Conservation (phyloP, 2,329 filamentous ascomycete species). For the Monosporascus sp. region DNA sequence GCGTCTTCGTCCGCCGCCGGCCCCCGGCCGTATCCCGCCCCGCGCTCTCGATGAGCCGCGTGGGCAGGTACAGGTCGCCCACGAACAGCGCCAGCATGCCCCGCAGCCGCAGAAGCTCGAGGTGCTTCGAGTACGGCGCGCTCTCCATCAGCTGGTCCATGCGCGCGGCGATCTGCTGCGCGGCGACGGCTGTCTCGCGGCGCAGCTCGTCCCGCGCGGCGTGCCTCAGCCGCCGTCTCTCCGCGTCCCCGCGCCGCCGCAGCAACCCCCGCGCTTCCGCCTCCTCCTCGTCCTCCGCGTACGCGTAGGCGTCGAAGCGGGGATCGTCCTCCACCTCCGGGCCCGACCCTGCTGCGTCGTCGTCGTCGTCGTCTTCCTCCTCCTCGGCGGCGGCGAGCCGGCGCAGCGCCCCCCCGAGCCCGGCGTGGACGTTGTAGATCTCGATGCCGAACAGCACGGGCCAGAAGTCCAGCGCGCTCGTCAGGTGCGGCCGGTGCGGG, state of each 20-base stretch:
- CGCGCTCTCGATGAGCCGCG: conserved; percentile 17
- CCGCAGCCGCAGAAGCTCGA: conserved; percentile 62
- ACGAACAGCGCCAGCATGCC: conserved; percentile 73
- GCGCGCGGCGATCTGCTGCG: conserved; percentile 58
- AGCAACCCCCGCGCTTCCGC: conserved; percentile 2
- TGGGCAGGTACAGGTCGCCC: conserved; percentile 57
- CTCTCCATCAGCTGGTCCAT: conserved; percentile 68
- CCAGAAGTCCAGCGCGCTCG: conserved; percentile 73
- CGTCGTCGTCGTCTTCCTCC: conserved; percentile 13
- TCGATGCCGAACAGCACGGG: conserved; percentile 75
- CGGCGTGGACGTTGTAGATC: conserved; percentile 67
- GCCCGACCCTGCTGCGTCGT: conserved; percentile 13
- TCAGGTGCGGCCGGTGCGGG: conserved; percentile 49
- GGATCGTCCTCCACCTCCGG: conserved; percentile 9
- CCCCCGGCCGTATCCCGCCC: background rate
- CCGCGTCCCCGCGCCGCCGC: conserved; percentile 8
- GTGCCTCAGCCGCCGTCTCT: conserved; percentile 5
- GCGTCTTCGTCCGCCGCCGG: background rate
- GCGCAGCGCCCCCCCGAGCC: conserved; percentile 41
- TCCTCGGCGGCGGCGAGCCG: conserved; percentile 10
- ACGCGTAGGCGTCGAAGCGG: background rate
- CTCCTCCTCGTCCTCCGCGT: conserved; percentile 8
- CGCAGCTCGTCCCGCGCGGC: conserved; percentile 38
- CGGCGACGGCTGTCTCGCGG: conserved; percentile 48
- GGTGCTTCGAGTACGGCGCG: conserved; percentile 64